phyloP scores from a whole-genome alignment of 495 filamentous ascomycete species.

The Xylaria castorea region DNA sequence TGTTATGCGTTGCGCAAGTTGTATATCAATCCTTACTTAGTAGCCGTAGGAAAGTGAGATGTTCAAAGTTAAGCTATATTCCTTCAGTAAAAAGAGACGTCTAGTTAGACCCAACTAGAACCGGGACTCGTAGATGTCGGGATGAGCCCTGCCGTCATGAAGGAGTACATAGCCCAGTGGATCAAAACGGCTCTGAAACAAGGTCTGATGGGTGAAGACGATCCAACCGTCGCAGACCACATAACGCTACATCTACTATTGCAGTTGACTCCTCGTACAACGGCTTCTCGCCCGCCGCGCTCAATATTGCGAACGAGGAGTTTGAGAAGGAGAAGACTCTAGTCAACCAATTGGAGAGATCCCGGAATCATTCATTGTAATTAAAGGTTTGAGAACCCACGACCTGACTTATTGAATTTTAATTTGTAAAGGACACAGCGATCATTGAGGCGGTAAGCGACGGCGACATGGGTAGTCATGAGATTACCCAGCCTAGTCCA shows the following conservation, averaged over 20 bases:
- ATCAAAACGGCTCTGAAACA: neutral
- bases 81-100: slow-evolving; percentile 19
- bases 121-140: slow-evolving; percentile 48
- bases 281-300: neutral
- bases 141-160: slow-evolving; percentile 36
- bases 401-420: neutral
- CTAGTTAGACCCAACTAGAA: slow-evolving; percentile 47
- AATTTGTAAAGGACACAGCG: neutral
- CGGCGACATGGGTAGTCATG: neutral
- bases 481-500: neutral
- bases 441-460: neutral
- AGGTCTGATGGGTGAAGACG: neutral
- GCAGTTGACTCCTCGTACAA: neutral
- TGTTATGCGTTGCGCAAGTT: neutral
- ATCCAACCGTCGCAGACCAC: neutral
- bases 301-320: neutral
- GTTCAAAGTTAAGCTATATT: neutral
- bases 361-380: neutral
- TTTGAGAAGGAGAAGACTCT: neutral
- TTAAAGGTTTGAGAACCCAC: too few species aligned
- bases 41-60: neutral
- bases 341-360: neutral
- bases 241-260: neutral
- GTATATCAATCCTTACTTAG: neutral
- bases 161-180: neutral